Evolutionary conservation across 805 yeast genomes (phyloP).

Genomic region (Saturnispora gosingensis): DNA sequence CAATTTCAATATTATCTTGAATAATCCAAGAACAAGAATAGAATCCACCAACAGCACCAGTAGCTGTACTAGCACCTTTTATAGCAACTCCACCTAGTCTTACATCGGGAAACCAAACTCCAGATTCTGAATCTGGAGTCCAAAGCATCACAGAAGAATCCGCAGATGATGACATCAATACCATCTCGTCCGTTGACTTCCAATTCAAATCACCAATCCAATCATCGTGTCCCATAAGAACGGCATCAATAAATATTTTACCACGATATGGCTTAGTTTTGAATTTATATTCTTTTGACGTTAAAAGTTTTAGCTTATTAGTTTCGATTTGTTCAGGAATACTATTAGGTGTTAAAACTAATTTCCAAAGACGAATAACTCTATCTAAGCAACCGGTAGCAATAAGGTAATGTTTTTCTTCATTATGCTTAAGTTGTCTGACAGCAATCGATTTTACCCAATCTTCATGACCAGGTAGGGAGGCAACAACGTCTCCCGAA

Average conservation of each 20-base stretch:
- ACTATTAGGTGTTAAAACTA: conserved; percentile 46
- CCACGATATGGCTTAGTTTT: conserved; percentile 28
- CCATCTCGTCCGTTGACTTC: conserved; percentile 51
- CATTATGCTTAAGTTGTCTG: conserved; percentile 27
- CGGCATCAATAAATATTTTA: conserved; percentile 77
- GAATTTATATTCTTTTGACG: conserved; percentile 68
- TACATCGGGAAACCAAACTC: conserved; percentile 78
- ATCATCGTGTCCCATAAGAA: conserved; percentile 96
- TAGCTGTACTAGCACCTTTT: conserved; percentile 97
- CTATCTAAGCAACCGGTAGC: conserved; percentile 94
- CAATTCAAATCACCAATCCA: conserved; percentile 85
- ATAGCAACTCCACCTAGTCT: conserved; percentile 88
- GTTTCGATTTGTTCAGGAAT: conserved; percentile 38
- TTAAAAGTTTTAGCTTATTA: conserved; percentile 42
- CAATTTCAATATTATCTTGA: conserved; percentile 32
- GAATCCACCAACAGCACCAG: conserved; percentile 77
- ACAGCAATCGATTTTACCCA: conserved; percentile 80
- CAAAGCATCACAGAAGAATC: conserved; percentile 91
- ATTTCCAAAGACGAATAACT: conserved; percentile 83
- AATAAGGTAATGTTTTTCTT: conserved; percentile 45
- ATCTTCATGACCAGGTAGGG: conserved; percentile 85
- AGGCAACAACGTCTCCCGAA: conserved; percentile 32
- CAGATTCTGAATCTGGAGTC: conserved; percentile 80
- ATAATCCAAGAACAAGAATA: conserved; percentile 63
- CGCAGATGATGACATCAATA: conserved; percentile 76